phyloP scores from a whole-genome alignment of 345 rosid species.

The Eucalyptus pauciflora region DNA sequence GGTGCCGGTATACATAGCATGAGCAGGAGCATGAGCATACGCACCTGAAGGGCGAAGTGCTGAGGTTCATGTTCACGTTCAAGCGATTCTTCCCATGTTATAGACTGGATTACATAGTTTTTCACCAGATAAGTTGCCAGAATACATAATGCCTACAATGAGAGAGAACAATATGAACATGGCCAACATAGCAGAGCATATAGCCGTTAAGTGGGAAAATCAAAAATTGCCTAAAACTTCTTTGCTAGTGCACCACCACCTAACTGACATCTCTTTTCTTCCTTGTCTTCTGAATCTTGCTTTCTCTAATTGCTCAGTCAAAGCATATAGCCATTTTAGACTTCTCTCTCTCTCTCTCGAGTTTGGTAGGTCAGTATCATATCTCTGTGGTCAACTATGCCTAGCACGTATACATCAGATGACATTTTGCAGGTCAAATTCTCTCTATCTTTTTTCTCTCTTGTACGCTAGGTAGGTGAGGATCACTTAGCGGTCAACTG shows the following conservation, averaged over 20 bases:
- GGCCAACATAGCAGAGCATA: neutral
- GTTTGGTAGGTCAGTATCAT: neutral
- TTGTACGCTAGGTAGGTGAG: neutral
- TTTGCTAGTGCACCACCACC: conserved; percentile 23
- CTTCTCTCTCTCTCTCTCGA: neutral
- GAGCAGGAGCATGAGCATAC: neutral
- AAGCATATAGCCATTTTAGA: neutral
- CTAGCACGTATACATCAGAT: neutral
- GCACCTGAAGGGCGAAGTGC: neutral
- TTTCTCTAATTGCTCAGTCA: neutral
- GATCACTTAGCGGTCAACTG: neutral
- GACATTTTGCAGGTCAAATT: neutral
- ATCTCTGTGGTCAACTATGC: neutral
- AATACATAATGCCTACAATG: neutral
- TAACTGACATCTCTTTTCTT: neutral
- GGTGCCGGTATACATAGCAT: neutral
- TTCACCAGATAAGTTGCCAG: neutral
- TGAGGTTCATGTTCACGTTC: neutral
- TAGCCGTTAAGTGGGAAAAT: neutral
- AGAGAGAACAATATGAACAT: neutral
- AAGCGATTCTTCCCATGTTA: neutral
- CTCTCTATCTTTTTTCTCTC: neutral
- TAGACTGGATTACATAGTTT: neutral
- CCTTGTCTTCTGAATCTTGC: neutral
- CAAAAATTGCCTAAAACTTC: neutral